These are phyloP conservation scores for Hypomontagnella submonticulosa DNA, from an alignment of 495 filamentous ascomycete genomes.

Conservation along the genomic window DNA sequence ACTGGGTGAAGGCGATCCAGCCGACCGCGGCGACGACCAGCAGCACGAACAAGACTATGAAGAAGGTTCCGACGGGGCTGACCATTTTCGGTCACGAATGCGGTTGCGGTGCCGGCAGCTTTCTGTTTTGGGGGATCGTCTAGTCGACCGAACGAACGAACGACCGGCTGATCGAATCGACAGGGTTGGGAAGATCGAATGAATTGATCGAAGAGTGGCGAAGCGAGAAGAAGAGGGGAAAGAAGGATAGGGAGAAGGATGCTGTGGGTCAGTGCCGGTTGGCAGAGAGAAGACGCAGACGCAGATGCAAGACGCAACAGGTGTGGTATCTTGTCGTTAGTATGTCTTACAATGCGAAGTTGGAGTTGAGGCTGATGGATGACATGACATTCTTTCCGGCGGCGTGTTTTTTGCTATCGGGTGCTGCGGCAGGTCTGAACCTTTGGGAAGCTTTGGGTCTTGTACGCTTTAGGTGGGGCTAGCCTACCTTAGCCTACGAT, in stretches of 20 bases:
- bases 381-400: constrained; percentile 30
- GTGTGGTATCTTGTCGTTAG: constrained; percentile 32
- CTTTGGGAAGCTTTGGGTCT: constrained; percentile 1
- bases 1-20: constrained; percentile 67
- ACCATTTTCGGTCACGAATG: constrained; percentile 50
- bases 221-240: constrained; percentile 2
- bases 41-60: constrained; percentile 63
- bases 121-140: constrained; percentile 21
- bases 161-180: constrained; percentile 8
- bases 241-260: neutral
- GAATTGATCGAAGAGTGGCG: constrained; percentile 19
- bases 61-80: constrained; percentile 56
- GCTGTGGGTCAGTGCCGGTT: constrained; percentile 19
- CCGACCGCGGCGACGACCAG: constrained; percentile 56
- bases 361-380: constrained; percentile 41
- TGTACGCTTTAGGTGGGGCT: constrained; percentile 18
- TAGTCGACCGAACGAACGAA: neutral
- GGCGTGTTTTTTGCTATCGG: constrained; percentile 20
- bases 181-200: constrained; percentile 13
- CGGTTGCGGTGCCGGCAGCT: constrained; percentile 14
- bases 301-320: neutral
- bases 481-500: constrained; percentile 1
- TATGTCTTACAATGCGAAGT: constrained; percentile 44
- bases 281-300: constrained; percentile 5
- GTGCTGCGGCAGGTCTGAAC: constrained; percentile 38